These are phyloP conservation scores for Aspergillus indologenus DNA, from an alignment of 495 filamentous ascomycete species.

Conservation along the genomic window DNA sequence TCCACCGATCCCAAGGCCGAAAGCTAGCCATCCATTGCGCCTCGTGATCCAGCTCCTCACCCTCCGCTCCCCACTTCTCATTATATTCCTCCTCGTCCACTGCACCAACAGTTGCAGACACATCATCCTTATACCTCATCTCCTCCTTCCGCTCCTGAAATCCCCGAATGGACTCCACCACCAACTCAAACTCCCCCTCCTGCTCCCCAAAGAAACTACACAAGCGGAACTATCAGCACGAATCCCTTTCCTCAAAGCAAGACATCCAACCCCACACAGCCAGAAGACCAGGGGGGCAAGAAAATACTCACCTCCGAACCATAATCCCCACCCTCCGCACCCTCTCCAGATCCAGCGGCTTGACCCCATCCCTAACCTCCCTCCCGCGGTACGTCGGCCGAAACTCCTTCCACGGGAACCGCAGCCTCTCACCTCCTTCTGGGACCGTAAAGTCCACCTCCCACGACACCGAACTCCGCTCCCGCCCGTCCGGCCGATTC, in stretches of 20 bases:
- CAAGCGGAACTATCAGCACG: conserved; percentile 13
- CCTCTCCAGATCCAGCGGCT: conserved; percentile 50
- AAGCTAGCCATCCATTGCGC: background rate
- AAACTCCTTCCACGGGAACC: conserved; percentile 59
- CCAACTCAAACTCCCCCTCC: conserved; percentile 63
- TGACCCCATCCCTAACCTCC: conserved; percentile 48
- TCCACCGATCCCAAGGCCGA: background rate
- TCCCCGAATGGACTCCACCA: conserved; percentile 47
- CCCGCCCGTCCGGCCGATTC: conserved; percentile 55
- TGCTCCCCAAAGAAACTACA: conserved; percentile 72
- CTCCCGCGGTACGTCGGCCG: conserved; percentile 71
- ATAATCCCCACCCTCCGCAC: conserved; percentile 70
- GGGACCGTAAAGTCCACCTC: conserved; percentile 36
- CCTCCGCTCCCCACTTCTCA: background rate
- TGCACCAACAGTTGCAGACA: background rate
- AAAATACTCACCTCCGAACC: conserved; percentile 65
- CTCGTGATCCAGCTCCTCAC: background rate
- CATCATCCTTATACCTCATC: conserved; percentile 5
- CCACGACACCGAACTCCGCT: conserved; percentile 57
- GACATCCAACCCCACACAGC: too few relatives aligned
- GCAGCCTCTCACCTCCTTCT: conserved; percentile 27
- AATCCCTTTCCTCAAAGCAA: background rate
- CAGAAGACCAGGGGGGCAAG: background rate
- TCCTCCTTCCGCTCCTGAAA: background rate
- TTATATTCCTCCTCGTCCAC: background rate